Evolutionary conservation across 257 asterid genomes (phyloP).

Genomic region (Ballota nigra): DNA sequence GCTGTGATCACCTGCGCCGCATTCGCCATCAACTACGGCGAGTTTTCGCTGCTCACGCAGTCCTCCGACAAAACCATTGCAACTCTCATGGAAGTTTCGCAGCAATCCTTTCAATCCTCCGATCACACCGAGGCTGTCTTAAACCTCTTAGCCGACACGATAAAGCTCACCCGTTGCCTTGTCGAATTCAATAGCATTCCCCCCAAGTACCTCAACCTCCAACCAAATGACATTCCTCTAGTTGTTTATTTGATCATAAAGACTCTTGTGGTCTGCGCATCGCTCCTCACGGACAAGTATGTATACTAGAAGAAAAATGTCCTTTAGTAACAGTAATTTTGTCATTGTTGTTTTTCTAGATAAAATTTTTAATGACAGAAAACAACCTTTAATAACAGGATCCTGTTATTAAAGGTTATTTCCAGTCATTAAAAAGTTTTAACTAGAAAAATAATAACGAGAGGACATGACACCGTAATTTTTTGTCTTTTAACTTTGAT

Average conservation of each 20-base stretch:
- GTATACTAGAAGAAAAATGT: no score
- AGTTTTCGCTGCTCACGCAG: conserved; percentile 51
- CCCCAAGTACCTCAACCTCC: conserved; percentile 30
- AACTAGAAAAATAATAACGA: no score
- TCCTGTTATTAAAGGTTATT: no score
- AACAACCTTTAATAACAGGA: no score
- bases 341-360: no score
- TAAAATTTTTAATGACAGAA: no score
- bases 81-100: conserved; percentile 48
- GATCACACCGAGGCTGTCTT: conserved; percentile 39
- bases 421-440: no score
- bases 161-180: conserved; percentile 40
- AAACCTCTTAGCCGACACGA: conserved; percentile 25
- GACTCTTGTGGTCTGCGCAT: conserved; percentile 59
- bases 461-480: no score
- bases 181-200: conserved; percentile 54
- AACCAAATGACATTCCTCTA: conserved; percentile 36
- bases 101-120: conserved; percentile 15
- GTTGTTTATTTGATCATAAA: conserved; percentile 73
- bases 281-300: no score
- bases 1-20: conserved; percentile 51
- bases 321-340: no score
- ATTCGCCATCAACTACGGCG: conserved; percentile 63
- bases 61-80: conserved; percentile 52
- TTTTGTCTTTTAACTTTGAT: no score